Percentiles rank a stretch among this genome's conserved stretches.
These are phyloP conservation scores for Paspalum notatum DNA, from an alignment of 176 grass and related monocot species.

Conservation along the genomic window DNA sequence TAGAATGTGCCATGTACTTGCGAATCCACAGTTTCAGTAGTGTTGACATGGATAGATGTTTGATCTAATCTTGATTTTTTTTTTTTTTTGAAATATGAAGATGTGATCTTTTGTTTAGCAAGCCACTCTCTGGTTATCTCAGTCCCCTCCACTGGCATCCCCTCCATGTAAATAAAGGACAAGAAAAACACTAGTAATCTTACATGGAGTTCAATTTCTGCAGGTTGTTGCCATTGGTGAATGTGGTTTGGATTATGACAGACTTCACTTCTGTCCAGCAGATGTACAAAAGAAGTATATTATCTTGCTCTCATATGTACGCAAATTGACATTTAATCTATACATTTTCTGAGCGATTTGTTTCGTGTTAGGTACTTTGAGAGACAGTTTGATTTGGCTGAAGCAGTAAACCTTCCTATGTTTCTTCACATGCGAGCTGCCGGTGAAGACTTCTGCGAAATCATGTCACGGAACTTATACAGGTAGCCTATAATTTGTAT, in stretches of 20 bases:
- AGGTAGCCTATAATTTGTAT: slow-evolving; percentile 53
- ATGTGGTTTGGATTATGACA: slow-evolving; percentile 97
- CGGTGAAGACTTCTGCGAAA: slow-evolving; percentile 89
- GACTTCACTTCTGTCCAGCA: slow-evolving; percentile 86
- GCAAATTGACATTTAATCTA: neutral
- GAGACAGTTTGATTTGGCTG: slow-evolving; percentile 93
- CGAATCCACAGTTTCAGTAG: neutral
- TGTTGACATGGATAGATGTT: neutral
- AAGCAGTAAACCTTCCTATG: slow-evolving; percentile 87
- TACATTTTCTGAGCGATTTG: slow-evolving; percentile 26
- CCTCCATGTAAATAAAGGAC: neutral
- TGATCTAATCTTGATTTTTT: neutral
- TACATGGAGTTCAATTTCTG: slow-evolving; percentile 23
- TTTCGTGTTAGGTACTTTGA: slow-evolving; percentile 78
- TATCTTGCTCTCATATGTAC: neutral
- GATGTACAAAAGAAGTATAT: slow-evolving; percentile 89
- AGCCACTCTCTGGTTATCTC: slow-evolving; percentile 16
- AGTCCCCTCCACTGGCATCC: neutral
- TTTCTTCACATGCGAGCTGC: slow-evolving; percentile 99
- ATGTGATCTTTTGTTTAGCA: neutral
- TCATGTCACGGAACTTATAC: slow-evolving; percentile 64
- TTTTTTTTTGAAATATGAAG: slow-evolving; percentile 2
- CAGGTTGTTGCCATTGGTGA: slow-evolving; percentile 95
- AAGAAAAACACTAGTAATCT: neutral
- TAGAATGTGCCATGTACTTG: neutral